phyloP scores from a whole-genome alignment of 441 rosid genomes.

The Arabidopsis hybrid region DNA sequence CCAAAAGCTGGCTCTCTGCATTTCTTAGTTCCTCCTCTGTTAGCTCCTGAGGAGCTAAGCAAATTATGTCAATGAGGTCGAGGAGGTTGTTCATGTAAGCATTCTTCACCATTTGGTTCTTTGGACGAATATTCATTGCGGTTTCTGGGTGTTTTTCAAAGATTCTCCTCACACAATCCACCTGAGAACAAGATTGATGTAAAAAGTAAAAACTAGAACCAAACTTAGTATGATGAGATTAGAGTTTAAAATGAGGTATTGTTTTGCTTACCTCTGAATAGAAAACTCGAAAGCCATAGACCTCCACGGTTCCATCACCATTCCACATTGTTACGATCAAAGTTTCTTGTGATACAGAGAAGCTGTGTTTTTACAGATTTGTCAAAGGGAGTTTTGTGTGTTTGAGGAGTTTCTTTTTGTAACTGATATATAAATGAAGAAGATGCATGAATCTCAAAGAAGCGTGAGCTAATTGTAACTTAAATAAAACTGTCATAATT shows the following conservation, averaged over 20 bases:
- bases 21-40: slow-evolving; percentile 41
- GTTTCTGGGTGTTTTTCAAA: slow-evolving; percentile 28
- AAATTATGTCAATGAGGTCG: slow-evolving; percentile 25
- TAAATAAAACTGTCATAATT: slow-evolving; percentile 16
- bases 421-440: slow-evolving; percentile 34
- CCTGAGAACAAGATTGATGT: slow-evolving; percentile 26
- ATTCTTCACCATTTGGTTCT: slow-evolving; percentile 33
- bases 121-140: slow-evolving; percentile 21
- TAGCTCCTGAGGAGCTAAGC: slow-evolving; percentile 41
- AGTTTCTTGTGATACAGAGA: slow-evolving; percentile 5
- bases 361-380: slow-evolving; percentile 14
- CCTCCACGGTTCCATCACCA: slow-evolving; percentile 46
- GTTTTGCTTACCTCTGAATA: slow-evolving; percentile 36
- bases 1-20: slow-evolving; percentile 34
- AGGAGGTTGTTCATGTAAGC: slow-evolving; percentile 24
- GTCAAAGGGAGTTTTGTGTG: slow-evolving; percentile 1
- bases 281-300: slow-evolving; percentile 41
- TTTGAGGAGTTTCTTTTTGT: slow-evolving; percentile 14
- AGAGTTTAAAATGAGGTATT: background rate
- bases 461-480: slow-evolving; percentile 30
- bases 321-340: slow-evolving; percentile 42
- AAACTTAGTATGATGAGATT: background rate
- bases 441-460: slow-evolving; percentile 35
- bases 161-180: slow-evolving; percentile 24
- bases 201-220: no score